A percentile compares a stretch with the other conserved stretches of the same genome.
These are phyloP conservation scores for Eremothecium sinecaudum DNA, from an alignment of 1,139 yeast genomes.

Conservation along the genomic window DNA sequence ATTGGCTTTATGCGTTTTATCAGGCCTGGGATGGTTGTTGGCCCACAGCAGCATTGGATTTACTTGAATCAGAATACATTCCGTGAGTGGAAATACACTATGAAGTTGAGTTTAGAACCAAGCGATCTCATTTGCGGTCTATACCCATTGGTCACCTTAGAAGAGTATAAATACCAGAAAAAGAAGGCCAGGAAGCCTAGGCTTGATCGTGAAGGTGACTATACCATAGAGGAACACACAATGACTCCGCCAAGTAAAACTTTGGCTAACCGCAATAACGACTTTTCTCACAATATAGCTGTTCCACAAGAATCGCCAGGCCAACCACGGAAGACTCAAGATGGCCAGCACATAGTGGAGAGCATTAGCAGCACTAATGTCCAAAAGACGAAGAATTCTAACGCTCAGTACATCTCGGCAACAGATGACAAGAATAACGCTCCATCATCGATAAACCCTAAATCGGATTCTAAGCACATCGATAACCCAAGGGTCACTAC, in stretches of 20 bases:
- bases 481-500: slow-evolving; percentile 6
- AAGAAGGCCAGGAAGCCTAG: slow-evolving; percentile 25
- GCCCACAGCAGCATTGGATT: slow-evolving; percentile 98
- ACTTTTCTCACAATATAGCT: slow-evolving; percentile 46
- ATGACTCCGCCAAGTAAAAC: slow-evolving; percentile 26
- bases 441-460: slow-evolving; percentile 1
- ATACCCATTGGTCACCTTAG: slow-evolving; percentile 54
- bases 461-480: slow-evolving; percentile 6
- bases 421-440: no score
- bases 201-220: slow-evolving; percentile 8
- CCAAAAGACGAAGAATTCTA: no score
- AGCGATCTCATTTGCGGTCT: slow-evolving; percentile 71
- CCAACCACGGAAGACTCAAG: slow-evolving; percentile 76
- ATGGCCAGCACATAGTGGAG: slow-evolving; percentile 30
- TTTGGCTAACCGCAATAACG: slow-evolving; percentile 40
- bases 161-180: slow-evolving; percentile 40
- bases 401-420: no score
- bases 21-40: slow-evolving; percentile 98
- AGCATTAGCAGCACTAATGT: slow-evolving; percentile 22
- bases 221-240: slow-evolving; percentile 18
- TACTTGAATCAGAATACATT: slow-evolving; percentile 92
- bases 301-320: slow-evolving; percentile 94
- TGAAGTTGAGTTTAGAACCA: slow-evolving; percentile 55
- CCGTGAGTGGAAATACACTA: slow-evolving; percentile 91
- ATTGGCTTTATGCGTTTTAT: slow-evolving; percentile 93